These are phyloP conservation scores for Citrullus amarus DNA, from an alignment of 306 rosid species.

Conservation along the genomic window DNA sequence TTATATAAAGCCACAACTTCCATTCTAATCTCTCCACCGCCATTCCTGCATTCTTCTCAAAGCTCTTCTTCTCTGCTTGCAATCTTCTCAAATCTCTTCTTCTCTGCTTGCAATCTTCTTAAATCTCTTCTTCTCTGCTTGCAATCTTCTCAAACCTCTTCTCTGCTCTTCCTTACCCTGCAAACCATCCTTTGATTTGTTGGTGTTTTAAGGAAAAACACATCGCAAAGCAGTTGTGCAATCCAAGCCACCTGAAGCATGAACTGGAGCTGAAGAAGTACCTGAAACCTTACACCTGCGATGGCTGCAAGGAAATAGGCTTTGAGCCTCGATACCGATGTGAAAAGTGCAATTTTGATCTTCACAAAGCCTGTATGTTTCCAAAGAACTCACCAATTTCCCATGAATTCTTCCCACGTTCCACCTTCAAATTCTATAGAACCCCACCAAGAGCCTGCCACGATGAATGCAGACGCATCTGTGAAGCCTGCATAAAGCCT, in stretches of 20 bases:
- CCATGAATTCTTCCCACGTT: neutral
- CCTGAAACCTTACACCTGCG: constrained; percentile 10
- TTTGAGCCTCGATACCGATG: constrained; percentile 15
- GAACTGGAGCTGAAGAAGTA: neutral
- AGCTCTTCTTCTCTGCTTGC: too few species aligned
- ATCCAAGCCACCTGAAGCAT: neutral
- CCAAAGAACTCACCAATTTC: neutral
- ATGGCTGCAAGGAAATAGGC: constrained; percentile 13
- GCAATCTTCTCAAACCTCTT: neutral
- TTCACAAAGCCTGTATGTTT: constrained; percentile 7
- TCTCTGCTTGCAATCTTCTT: too few species aligned
- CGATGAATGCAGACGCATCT: neutral
- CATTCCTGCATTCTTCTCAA: neutral
- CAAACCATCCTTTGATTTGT: neutral
- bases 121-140: too few species aligned
- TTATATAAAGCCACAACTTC: neutral
- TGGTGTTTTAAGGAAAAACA: neutral
- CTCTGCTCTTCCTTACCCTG: neutral
- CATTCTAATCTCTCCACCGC: neutral
- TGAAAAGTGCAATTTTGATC: constrained; percentile 5
- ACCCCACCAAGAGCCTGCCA: neutral
- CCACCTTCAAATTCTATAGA: neutral
- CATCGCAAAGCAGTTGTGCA: neutral
- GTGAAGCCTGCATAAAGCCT: neutral
- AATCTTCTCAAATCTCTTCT: too few species aligned